These are phyloP conservation scores for Oxyria digyna DNA, from an alignment of 148 eudicot genomes.

Conservation along the genomic window DNA sequence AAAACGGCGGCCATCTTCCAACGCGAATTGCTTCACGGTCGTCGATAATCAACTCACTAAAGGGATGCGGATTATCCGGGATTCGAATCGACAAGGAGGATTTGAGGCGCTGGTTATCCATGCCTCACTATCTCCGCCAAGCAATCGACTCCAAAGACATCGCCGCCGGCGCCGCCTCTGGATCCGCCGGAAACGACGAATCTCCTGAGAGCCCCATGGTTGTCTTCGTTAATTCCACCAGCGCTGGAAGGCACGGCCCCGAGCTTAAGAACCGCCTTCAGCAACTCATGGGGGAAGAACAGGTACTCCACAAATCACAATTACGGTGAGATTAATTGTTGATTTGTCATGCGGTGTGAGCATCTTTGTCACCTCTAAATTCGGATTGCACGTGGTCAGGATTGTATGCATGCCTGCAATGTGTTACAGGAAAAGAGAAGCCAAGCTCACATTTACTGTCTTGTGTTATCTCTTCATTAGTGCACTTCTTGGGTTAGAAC, in stretches of 20 bases:
- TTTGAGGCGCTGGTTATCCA: conserved; percentile 22
- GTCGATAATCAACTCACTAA: conserved; percentile 40
- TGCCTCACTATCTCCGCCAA: conserved; percentile 45
- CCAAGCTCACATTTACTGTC: conserved; percentile 32
- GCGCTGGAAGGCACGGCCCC: conserved; percentile 87
- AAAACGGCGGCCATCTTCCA: too few relatives aligned
- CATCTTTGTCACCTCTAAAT: neutral
- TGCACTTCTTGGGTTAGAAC: conserved; percentile 45
- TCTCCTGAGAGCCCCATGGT: conserved; percentile 47
- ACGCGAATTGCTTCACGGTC: conserved; percentile 25
- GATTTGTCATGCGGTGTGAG: neutral
- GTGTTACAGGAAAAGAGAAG: conserved; percentile 49
- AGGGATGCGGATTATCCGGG: conserved; percentile 27
- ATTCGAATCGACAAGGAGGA: conserved; percentile 26
- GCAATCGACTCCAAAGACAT: conserved; percentile 28
- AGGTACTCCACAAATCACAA: conserved; percentile 45
- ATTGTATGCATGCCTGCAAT: too few relatives aligned
- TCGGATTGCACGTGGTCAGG: conserved; percentile 6
- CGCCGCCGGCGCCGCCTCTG: conserved; percentile 17
- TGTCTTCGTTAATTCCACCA: conserved; percentile 70
- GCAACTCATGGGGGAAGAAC: conserved; percentile 74
- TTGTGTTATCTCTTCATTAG: conserved; percentile 46
- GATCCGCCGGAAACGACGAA: conserved; percentile 10
- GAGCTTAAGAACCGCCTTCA: conserved; percentile 51
- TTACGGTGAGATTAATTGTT: too few relatives aligned